Base-by-base conservation (phyloP, 139 green algal genomes). In the Micromonas pusilla region DNA sequence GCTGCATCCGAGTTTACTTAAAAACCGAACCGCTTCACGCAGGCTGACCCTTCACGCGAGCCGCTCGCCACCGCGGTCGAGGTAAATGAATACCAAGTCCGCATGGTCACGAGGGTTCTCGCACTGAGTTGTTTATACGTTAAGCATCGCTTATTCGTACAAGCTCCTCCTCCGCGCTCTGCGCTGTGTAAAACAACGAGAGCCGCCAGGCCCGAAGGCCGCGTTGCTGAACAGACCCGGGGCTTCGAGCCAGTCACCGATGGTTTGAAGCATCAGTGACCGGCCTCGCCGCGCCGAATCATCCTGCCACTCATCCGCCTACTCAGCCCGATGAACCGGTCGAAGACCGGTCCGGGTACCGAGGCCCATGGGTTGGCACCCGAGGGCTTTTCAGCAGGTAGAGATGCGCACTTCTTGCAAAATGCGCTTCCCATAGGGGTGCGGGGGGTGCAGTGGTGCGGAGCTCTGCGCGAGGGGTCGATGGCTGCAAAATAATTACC, bases 111-210 rank as follows among this genome's bases (percentile, higher is more conserved):
- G 38, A 60, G 68, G 68, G 68, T 75, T 75, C 68, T 75, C 37
- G 68, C 68, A 75, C 37, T 63, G 33, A 63, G 53, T 54, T 38
- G 53, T 30, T 60, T 38, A 75, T 75, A 75, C 68, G 68, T 75
- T 75, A 75, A 39, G 34, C 68, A 75, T 38, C 68, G 68, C 34
- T 39, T 75, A 75, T 75, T n/a, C n/a, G 68, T 75, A 75, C 68
- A 62, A 75, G 36, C 68, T 75, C 62, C 38, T 75, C 37, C 33
- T 75, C 68, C 68, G 68, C 68, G 66, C 37, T n/a, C 53, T 36
- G 16, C 45, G 45, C 45, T 57, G 45, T 9, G 9, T 57, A 16
- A 57, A 57, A 9, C 45, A 57, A 16, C 45, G 45, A 57, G 45
- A 57, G 45, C 45, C 45, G 45, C 45, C 68, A 75, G 68, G 68